These are phyloP conservation scores for Trichoderma breve DNA, from an alignment of 2,329 filamentous ascomycete species.

Conservation along the genomic window DNA sequence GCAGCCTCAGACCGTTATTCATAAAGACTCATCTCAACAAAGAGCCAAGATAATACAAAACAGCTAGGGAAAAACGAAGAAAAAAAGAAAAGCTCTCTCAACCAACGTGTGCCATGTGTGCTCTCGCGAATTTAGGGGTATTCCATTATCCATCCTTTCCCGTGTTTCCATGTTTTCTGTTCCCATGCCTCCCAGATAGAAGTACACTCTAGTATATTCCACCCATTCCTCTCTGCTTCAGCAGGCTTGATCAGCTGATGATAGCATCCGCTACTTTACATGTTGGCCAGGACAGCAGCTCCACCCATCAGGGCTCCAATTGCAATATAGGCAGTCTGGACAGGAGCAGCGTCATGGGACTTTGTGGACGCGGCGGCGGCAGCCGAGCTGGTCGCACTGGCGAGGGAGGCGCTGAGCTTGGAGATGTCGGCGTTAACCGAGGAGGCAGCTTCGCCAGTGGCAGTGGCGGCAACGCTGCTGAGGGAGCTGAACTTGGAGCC, in stretches of 20 bases:
- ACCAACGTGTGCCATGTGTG: background rate
- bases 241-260: background rate
- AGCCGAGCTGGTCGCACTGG: slow-evolving; percentile 23
- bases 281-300: slow-evolving; percentile 44
- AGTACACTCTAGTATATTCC: background rate
- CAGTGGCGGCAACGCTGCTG: slow-evolving; percentile 25
- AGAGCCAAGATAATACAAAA: background rate
- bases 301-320: slow-evolving; percentile 49
- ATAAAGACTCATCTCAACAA: background rate
- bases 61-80: background rate
- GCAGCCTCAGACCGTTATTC: slow-evolving; percentile 8
- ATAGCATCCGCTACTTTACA: slow-evolving; percentile 33
- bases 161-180: background rate
- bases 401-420: slow-evolving; percentile 22
- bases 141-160: background rate
- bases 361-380: slow-evolving; percentile 23
- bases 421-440: slow-evolving; percentile 27
- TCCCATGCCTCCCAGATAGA: background rate
- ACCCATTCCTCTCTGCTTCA: background rate
- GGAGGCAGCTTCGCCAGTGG: slow-evolving; percentile 26
- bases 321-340: slow-evolving; percentile 43
- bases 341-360: slow-evolving; percentile 29
- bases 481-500: slow-evolving; percentile 28
- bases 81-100: background rate
- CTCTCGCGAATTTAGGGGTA: slow-evolving; percentile 11